phyloP scores from a whole-genome alignment of 768 basidiomycete genomes.

The Suillus tomentosus region DNA sequence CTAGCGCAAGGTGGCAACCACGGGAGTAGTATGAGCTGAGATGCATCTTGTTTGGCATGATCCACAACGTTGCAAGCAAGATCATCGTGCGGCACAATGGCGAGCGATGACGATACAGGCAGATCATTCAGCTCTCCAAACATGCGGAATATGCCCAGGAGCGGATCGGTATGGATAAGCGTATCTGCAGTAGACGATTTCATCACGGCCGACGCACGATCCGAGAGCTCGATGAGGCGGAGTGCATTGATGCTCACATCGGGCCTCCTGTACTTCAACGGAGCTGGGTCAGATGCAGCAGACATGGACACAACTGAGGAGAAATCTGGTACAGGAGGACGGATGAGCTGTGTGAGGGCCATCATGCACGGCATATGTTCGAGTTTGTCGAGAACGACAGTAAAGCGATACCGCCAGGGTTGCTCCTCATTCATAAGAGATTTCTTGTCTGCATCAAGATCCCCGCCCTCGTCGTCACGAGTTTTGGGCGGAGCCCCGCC shows the following conservation, averaged over 20 bases:
- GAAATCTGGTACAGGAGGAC: slow-evolving; percentile 33
- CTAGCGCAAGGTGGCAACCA: slow-evolving; percentile 59
- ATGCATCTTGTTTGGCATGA: slow-evolving; percentile 56
- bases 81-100: slow-evolving; percentile 77
- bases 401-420: slow-evolving; percentile 61
- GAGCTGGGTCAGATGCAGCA: slow-evolving; percentile 6
- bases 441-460: slow-evolving; percentile 11
- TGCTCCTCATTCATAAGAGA: slow-evolving; percentile 18
- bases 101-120: slow-evolving; percentile 61
- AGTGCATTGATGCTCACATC: slow-evolving; percentile 69
- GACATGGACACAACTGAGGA: slow-evolving; percentile 14
- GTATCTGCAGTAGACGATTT: slow-evolving; percentile 65
- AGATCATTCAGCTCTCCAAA: slow-evolving; percentile 66
- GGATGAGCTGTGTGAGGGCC: slow-evolving; percentile 84
- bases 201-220: slow-evolving; percentile 67
- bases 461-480: slow-evolving; percentile 38
- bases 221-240: slow-evolving; percentile 81
- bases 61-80: slow-evolving; percentile 70
- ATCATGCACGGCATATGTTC: slow-evolving; percentile 91
- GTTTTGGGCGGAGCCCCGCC: slow-evolving; percentile 16
- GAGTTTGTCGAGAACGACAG: slow-evolving; percentile 85
- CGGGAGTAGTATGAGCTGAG: slow-evolving; percentile 81
- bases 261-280: slow-evolving; percentile 15
- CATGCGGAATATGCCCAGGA: slow-evolving; percentile 73
- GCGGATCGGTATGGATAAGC: slow-evolving; percentile 69